phyloP scores from a whole-genome alignment of 192 early-diverging fungal genomes.

The Coemansia aciculifera region DNA sequence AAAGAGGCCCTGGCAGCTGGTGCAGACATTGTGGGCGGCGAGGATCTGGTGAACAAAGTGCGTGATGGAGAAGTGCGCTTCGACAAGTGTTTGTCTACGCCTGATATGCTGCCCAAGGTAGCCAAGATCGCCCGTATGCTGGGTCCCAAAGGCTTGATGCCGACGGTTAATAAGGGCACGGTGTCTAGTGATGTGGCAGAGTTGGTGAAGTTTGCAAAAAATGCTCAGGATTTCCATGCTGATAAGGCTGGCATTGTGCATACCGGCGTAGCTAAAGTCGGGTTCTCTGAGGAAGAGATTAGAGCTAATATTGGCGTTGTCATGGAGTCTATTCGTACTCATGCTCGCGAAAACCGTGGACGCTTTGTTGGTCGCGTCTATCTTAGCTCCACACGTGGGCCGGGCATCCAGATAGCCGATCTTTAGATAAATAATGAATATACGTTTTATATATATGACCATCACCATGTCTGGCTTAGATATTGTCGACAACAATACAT shows the following conservation, averaged over 20 bases:
- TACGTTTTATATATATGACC: background rate
- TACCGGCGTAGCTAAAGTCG: slow-evolving; percentile 52
- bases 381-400: slow-evolving; percentile 69
- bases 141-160: slow-evolving; percentile 97
- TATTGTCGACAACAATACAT: background rate
- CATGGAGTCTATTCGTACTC: slow-evolving; percentile 61
- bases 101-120: slow-evolving; percentile 84
- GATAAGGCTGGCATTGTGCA: slow-evolving; percentile 76
- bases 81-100: slow-evolving; percentile 85
- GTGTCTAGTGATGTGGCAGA: slow-evolving; percentile 75
- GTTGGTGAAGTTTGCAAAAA: slow-evolving; percentile 64
- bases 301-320: slow-evolving; percentile 60
- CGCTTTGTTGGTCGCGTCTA: slow-evolving; percentile 63
- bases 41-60: slow-evolving; percentile 78
- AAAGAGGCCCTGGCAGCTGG: slow-evolving; percentile 80
- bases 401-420: slow-evolving; percentile 62
- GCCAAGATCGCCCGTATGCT: slow-evolving; percentile 84
- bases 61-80: slow-evolving; percentile 67
- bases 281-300: slow-evolving; percentile 40
- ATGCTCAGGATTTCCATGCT: slow-evolving; percentile 72
- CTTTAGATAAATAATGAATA: slow-evolving; percentile 21
- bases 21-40: slow-evolving; percentile 80
- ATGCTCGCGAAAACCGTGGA: slow-evolving; percentile 49
- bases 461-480: too few relatives aligned
- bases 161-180: slow-evolving; percentile 81